These are phyloP conservation scores for Huntiella bhutanensis DNA, from an alignment of 2,329 filamentous ascomycete genomes.

Conservation along the genomic window DNA sequence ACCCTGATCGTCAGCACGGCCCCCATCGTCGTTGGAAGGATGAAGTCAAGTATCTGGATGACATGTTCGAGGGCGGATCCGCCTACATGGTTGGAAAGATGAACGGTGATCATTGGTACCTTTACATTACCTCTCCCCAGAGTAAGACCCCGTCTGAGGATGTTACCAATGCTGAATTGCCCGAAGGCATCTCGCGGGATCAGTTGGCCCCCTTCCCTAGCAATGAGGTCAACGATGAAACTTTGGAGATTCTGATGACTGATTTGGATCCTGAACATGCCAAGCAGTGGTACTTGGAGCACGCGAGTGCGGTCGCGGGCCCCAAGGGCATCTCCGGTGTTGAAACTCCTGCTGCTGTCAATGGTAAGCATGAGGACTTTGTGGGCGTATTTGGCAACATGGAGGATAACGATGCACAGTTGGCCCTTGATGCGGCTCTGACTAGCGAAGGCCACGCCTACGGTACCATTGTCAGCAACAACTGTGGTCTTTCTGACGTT, in stretches of 20 bases:
- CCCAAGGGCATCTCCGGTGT: slow-evolving; percentile 49
- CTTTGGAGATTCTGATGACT: slow-evolving; percentile 55
- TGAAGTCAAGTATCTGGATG: slow-evolving; percentile 82
- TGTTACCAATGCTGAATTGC: background rate
- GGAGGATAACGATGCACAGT: slow-evolving; percentile 29
- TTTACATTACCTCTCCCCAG: slow-evolving; percentile 85
- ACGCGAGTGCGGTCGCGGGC: slow-evolving; percentile 78
- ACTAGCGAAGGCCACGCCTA: slow-evolving; percentile 88
- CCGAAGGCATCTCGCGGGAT: slow-evolving; percentile 20
- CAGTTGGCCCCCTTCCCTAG: slow-evolving; percentile 32
- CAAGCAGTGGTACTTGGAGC: slow-evolving; percentile 49
- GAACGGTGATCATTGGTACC: slow-evolving; percentile 98
- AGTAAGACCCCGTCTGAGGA: slow-evolving; percentile 47
- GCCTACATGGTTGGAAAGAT: slow-evolving; percentile 99
- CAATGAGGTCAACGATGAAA: slow-evolving; percentile 50
- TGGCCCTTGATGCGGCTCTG: slow-evolving; percentile 44
- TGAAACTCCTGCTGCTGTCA: slow-evolving; percentile 6
- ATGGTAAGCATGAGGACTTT: slow-evolving; percentile 32
- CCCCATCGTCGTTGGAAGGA: slow-evolving; percentile 96
- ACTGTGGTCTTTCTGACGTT: slow-evolving; percentile 72
- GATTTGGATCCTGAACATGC: slow-evolving; percentile 49
- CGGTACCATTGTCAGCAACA: slow-evolving; percentile 78
- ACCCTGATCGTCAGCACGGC: slow-evolving; percentile 81
- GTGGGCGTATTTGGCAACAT: slow-evolving; percentile 71
- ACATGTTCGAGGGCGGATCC: slow-evolving; percentile 78